Percentiles rank a stretch among this genome's conserved stretches.
phyloP scores from a whole-genome alignment of 805 yeast species.

The Pichia kluyveri region DNA sequence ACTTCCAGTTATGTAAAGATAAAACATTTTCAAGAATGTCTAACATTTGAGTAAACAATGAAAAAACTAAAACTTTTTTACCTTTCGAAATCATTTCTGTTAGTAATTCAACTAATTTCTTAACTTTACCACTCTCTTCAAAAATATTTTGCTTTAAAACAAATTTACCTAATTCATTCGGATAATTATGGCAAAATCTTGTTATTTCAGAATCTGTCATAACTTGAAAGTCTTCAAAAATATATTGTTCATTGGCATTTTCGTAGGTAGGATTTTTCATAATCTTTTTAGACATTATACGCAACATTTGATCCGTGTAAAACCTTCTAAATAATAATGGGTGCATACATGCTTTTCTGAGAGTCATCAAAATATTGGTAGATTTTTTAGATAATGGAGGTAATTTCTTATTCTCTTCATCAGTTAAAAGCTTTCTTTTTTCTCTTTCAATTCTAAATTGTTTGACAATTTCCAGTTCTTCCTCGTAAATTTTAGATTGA shows the following conservation, averaged over 20 bases:
- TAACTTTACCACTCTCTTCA: slow-evolving; percentile 68
- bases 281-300: slow-evolving; percentile 66
- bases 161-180: slow-evolving; percentile 48
- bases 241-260: slow-evolving; percentile 68
- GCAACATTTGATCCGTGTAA: slow-evolving; percentile 47
- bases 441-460: slow-evolving; percentile 34
- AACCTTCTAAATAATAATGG: slow-evolving; percentile 71
- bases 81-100: slow-evolving; percentile 44
- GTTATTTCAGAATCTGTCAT: slow-evolving; percentile 91
- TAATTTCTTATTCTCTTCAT: slow-evolving; percentile 26
- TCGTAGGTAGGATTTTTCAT: slow-evolving; percentile 71
- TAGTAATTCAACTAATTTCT: slow-evolving; percentile 47
- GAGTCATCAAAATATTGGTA: slow-evolving; percentile 73
- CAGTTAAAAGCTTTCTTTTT: slow-evolving; percentile 28
- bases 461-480: slow-evolving; percentile 41
- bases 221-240: slow-evolving; percentile 88
- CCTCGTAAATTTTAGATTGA: slow-evolving; percentile 54
- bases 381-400: slow-evolving; percentile 15
- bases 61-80: slow-evolving; percentile 71
- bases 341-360: slow-evolving; percentile 89
- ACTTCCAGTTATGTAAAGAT: slow-evolving; percentile 54
- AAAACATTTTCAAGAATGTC: slow-evolving; percentile 79
- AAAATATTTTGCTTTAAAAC: slow-evolving; percentile 43
- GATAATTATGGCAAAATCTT: slow-evolving; percentile 62
- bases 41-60: slow-evolving; percentile 85